Evolutionary conservation across 1,139 yeast species (phyloP).

Genomic region (Scheffersomyces stambukii): DNA sequence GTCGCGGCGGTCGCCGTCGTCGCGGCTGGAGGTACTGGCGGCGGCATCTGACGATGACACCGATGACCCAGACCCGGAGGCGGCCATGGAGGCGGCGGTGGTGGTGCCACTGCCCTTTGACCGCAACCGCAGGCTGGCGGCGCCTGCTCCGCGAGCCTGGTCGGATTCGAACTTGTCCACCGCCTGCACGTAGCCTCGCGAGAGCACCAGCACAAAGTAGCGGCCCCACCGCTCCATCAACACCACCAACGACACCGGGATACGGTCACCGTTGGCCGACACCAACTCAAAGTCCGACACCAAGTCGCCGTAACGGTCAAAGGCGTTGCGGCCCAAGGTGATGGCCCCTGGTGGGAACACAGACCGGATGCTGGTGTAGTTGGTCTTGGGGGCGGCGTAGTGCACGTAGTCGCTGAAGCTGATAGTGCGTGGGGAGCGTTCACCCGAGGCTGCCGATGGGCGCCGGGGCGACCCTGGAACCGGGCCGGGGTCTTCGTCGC

Average conservation of each 20-base stretch:
- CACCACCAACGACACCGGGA: slow-evolving; percentile 56
- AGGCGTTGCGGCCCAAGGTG: slow-evolving; percentile 69
- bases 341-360: slow-evolving; percentile 74
- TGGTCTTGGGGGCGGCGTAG: slow-evolving; percentile 68
- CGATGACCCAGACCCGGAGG: slow-evolving; percentile 12
- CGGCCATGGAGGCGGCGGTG: slow-evolving; percentile 9
- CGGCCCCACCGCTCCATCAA: slow-evolving; percentile 74
- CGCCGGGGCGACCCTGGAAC: no score
- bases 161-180: slow-evolving; percentile 43
- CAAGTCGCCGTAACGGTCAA: slow-evolving; percentile 60
- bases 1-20: slow-evolving; percentile 9
- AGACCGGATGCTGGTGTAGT: slow-evolving; percentile 60
- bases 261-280: slow-evolving; percentile 60
- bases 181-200: slow-evolving; percentile 61
- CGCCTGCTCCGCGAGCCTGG: slow-evolving; percentile 14
- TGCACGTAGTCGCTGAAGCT: slow-evolving; percentile 70
- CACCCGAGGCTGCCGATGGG: no score
- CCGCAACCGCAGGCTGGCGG: slow-evolving; percentile 8
- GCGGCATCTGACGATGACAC: slow-evolving; percentile 8
- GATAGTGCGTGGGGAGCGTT: no score
- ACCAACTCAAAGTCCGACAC: slow-evolving; percentile 70
- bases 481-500: not conserved
- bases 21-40: slow-evolving; percentile 4
- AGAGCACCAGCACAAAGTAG: slow-evolving; percentile 55
- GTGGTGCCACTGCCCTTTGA: slow-evolving; percentile 8